phyloP scores from a whole-genome alignment of 768 basidiomycete species.

The Leccinum uliginosum region DNA sequence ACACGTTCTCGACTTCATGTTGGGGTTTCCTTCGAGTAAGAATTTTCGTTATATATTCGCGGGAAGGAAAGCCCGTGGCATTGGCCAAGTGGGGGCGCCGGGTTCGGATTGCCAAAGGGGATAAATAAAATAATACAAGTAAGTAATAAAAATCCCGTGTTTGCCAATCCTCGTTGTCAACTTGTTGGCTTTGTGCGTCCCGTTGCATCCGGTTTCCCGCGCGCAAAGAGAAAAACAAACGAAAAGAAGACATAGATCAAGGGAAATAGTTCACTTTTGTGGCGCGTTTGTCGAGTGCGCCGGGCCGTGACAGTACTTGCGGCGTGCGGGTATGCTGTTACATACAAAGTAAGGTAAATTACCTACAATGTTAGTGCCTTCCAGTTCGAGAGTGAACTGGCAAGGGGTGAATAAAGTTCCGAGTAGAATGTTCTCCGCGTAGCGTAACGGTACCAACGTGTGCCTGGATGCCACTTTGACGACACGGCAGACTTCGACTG shows the following conservation, averaged over 20 bases:
- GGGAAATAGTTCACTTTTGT: background rate
- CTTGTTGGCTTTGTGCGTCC: slow-evolving; percentile 5
- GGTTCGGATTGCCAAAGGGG: background rate
- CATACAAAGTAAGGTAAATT: too few species aligned
- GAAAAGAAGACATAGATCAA: background rate
- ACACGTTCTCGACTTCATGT: background rate
- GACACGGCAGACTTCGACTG: background rate
- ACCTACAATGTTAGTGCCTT: too few species aligned
- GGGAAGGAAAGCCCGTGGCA: slow-evolving; percentile 7
- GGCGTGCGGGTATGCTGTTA: background rate
- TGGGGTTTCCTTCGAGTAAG: slow-evolving; percentile 4
- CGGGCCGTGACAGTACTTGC: background rate
- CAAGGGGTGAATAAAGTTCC: slow-evolving; percentile 12
- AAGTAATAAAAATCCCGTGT: background rate
- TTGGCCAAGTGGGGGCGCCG: background rate
- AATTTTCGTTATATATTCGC: slow-evolving; percentile 14
- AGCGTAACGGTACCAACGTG: slow-evolving; percentile 9
- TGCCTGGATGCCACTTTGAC: slow-evolving; percentile 10
- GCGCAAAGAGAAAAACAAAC: background rate
- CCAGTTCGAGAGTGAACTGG: background rate
- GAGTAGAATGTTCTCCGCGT: slow-evolving; percentile 4
- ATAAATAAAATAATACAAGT: background rate
- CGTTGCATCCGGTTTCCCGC: background rate
- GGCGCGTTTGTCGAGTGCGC: background rate
- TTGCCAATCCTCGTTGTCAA: background rate